phyloP scores from a whole-genome alignment of 305 asterid species.

The Fraxinus xanthoxyloides region DNA sequence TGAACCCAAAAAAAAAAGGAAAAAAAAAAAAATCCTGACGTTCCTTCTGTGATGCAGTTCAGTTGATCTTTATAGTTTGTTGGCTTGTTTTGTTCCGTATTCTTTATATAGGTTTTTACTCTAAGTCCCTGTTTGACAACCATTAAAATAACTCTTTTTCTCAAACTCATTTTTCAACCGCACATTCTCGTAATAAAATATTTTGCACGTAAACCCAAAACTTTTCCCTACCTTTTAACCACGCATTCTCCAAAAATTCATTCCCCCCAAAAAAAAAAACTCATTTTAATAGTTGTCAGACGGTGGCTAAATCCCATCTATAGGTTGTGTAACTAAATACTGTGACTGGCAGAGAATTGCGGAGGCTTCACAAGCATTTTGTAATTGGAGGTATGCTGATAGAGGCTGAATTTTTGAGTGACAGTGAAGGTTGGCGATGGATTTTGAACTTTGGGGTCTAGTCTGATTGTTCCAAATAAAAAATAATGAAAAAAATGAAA shows the following conservation, averaged over 20 bases:
- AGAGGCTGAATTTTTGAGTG: conserved; percentile 97
- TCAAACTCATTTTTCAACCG: neutral
- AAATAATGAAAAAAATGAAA: conserved; percentile 6
- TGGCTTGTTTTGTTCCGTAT: neutral
- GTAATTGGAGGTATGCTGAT: conserved; percentile 75
- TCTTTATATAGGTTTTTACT: conserved; percentile 11
- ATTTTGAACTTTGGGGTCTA: conserved; percentile 1
- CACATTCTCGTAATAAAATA: neutral
- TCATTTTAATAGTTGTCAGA: neutral
- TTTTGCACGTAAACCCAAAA: neutral
- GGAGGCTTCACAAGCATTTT: conserved; percentile 83
- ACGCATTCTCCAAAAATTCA: neutral
- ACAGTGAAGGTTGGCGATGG: conserved; percentile 75
- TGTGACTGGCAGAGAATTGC: conserved; percentile 80
- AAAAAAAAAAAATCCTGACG: too few relatives aligned
- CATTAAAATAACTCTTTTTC: neutral
- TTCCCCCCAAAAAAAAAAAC: neutral
- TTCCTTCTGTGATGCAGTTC: neutral
- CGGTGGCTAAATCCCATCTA: conserved; percentile 12
- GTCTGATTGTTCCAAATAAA: conserved; percentile 9
- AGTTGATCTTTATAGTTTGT: neutral
- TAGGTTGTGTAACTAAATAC: conserved; percentile 40
- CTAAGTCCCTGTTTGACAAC: conserved; percentile 6
- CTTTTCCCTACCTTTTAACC: neutral
- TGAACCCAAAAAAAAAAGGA: neutral